Evolutionary conservation across 2,329 filamentous ascomycete genomes (phyloP).

Genomic region (Hypoxylon sp.): DNA sequence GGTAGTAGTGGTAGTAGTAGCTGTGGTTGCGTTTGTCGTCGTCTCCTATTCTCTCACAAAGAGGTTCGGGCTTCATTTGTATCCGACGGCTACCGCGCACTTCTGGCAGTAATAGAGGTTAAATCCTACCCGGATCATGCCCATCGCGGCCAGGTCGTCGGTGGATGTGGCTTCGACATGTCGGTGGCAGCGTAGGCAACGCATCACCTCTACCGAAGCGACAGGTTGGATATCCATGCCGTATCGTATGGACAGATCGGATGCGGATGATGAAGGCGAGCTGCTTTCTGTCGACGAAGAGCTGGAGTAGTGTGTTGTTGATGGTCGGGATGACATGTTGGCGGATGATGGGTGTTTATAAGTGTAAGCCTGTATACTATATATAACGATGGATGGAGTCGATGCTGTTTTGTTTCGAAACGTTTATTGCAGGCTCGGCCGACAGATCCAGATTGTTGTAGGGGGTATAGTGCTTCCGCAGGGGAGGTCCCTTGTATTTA

Average conservation of each 20-base stretch:
- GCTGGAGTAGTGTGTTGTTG: slow-evolving; percentile 54
- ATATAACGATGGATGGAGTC: slow-evolving; percentile 31
- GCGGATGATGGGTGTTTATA: slow-evolving; percentile 9
- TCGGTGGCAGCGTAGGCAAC: slow-evolving; percentile 66
- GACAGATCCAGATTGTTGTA: slow-evolving; percentile 37
- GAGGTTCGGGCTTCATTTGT: slow-evolving; percentile 60
- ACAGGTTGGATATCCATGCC: slow-evolving; percentile 64
- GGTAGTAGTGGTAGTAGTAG: too few relatives aligned
- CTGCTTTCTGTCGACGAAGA: slow-evolving; percentile 48
- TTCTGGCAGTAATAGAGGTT: slow-evolving; percentile 75
- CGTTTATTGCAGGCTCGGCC: slow-evolving; percentile 36
- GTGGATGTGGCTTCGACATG: slow-evolving; percentile 71
- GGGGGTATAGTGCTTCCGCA: slow-evolving; percentile 30
- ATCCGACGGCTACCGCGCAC: slow-evolving; percentile 73
- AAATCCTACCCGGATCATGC: slow-evolving; percentile 73
- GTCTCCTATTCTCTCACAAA: slow-evolving; percentile 10
- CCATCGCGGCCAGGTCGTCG: slow-evolving; percentile 67
- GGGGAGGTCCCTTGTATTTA: slow-evolving; percentile 32
- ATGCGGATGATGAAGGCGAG: slow-evolving; percentile 56
- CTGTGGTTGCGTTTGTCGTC: slow-evolving; percentile 6
- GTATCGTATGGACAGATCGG: slow-evolving; percentile 56
- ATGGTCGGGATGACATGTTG: slow-evolving; percentile 52
- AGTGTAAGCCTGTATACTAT: slow-evolving; percentile 23
- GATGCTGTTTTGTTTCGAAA: slow-evolving; percentile 37
- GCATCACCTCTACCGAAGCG: slow-evolving; percentile 68